These are phyloP conservation scores for Schizothecium vesticola DNA, from an alignment of 495 filamentous ascomycete species.

Conservation along the genomic window DNA sequence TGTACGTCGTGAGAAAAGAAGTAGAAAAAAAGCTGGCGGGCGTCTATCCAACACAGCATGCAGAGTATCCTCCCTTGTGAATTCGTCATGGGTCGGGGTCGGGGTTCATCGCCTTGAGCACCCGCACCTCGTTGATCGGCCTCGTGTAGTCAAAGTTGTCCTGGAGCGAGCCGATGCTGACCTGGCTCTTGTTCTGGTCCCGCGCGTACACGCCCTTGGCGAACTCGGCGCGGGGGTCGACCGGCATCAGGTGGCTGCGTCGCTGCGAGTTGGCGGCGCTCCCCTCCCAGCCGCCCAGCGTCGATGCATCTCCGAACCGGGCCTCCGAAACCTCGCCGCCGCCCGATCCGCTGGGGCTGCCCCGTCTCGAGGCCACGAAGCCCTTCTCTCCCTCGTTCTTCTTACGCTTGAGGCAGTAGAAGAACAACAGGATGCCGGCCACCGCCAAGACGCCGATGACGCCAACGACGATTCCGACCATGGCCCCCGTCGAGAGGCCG, in stretches of 20 bases:
- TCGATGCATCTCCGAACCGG: conserved; percentile 7
- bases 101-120: conserved; percentile 50
- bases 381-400: conserved; percentile 21
- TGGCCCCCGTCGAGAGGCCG: conserved; percentile 29
- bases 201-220: conserved; percentile 42
- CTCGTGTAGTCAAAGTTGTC: conserved; percentile 55
- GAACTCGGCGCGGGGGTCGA: conserved; percentile 52
- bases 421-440: conserved; percentile 25
- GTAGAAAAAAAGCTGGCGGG: not conserved
- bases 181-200: conserved; percentile 45
- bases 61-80: conserved; percentile 12
- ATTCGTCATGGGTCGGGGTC: conserved; percentile 35
- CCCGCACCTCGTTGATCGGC: conserved; percentile 34
- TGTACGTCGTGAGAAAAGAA: conserved; percentile 23
- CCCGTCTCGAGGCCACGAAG: conserved; percentile 26
- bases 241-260: conserved; percentile 46
- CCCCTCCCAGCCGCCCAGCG: conserved; percentile 13
- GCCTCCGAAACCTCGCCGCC: conserved; percentile 34
- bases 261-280: conserved; percentile 23
- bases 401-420: conserved; percentile 30
- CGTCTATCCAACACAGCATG: conserved; percentile 2
- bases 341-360: conserved; percentile 34
- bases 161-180: conserved; percentile 50
- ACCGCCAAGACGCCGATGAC: conserved; percentile 31
- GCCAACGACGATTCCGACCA: conserved; percentile 41